A percentile compares a stretch with the other conserved stretches of the same genome.
These are phyloP conservation scores for Pestalotiopsis sp. DNA, from an alignment of 2,329 filamentous ascomycete species.

Conservation along the genomic window DNA sequence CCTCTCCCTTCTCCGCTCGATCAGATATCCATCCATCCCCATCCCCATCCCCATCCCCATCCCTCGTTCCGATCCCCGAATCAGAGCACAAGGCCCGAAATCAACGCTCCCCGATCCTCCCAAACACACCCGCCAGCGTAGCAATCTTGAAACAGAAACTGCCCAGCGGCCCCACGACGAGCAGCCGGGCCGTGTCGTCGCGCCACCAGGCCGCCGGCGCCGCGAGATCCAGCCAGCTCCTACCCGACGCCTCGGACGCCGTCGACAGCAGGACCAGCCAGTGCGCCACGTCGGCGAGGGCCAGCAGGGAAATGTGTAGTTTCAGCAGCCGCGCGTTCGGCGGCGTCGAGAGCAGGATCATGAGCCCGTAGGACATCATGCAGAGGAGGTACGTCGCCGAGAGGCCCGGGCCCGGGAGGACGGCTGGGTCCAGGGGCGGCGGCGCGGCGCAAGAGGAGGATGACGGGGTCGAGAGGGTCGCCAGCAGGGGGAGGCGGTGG, in stretches of 20 bases:
- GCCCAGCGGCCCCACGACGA: background rate
- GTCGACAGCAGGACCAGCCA: slow-evolving; percentile 14
- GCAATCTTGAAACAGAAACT: background rate
- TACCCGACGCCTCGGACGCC: background rate
- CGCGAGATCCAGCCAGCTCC: background rate
- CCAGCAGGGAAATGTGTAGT: slow-evolving; percentile 21
- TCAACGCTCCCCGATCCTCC: background rate
- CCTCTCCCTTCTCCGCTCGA: too few species aligned
- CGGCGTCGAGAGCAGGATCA: slow-evolving; percentile 20
- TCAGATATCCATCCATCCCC: too few species aligned
- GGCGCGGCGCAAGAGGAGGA: too few species aligned
- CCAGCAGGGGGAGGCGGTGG: slow-evolving; percentile 14
- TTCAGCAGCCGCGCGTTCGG: slow-evolving; percentile 20
- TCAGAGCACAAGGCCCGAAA: too few species aligned
- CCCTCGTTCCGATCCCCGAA: too few species aligned
- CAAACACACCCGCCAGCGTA: background rate
- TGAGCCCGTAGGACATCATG: slow-evolving; percentile 25
- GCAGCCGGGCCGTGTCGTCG: background rate
- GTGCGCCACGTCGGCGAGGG: slow-evolving; percentile 24
- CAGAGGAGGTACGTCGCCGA: slow-evolving; percentile 18
- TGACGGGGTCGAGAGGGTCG: slow-evolving; percentile 2
- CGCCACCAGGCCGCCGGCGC: background rate
- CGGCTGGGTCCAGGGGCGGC: too few species aligned
- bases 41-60: too few species aligned
- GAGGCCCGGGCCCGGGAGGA: slow-evolving; percentile 13